These are phyloP conservation scores for Pleurozium schreberi DNA, from an alignment of 225 moss, liverwort and hornwort species.

Conservation along the genomic window DNA sequence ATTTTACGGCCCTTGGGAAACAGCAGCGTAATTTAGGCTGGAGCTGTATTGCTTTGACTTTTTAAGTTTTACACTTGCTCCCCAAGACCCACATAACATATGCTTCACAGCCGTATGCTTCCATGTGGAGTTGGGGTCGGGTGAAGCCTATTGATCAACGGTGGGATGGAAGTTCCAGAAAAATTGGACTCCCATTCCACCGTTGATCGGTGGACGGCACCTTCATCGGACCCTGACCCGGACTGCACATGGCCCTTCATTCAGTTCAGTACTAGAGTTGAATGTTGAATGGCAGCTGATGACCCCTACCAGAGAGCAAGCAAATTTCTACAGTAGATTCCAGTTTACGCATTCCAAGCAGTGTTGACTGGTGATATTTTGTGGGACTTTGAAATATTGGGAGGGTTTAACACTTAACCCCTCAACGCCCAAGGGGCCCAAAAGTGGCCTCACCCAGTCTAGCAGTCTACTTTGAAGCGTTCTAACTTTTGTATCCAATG, in stretches of 20 bases:
- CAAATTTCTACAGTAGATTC: background rate
- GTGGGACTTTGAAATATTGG: too few species aligned
- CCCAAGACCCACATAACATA: too few species aligned
- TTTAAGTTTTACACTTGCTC: background rate
- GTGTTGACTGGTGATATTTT: background rate
- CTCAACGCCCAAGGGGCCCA: too few species aligned
- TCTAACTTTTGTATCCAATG: too few species aligned
- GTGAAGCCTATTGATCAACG: background rate
- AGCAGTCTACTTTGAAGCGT: too few species aligned
- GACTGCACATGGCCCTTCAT: background rate
- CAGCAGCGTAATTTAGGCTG: too few species aligned
- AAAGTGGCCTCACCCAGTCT: too few species aligned
- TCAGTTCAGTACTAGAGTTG: background rate
- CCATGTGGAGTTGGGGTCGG: background rate
- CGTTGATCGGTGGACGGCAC: background rate
- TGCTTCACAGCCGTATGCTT: too few species aligned
- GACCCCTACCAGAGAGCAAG: background rate
- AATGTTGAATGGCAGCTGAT: background rate
- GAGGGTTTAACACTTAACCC: too few species aligned
- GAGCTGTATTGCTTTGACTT: background rate
- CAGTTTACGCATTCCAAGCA: background rate
- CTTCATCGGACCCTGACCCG: background rate
- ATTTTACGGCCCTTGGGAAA: rapidly evolving
- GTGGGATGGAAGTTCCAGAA: background rate
- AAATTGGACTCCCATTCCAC: too few species aligned